Conservation (phyloP, 2,329 filamentous ascomycete genomes). For the Colletotrichum tamarilloi region DNA sequence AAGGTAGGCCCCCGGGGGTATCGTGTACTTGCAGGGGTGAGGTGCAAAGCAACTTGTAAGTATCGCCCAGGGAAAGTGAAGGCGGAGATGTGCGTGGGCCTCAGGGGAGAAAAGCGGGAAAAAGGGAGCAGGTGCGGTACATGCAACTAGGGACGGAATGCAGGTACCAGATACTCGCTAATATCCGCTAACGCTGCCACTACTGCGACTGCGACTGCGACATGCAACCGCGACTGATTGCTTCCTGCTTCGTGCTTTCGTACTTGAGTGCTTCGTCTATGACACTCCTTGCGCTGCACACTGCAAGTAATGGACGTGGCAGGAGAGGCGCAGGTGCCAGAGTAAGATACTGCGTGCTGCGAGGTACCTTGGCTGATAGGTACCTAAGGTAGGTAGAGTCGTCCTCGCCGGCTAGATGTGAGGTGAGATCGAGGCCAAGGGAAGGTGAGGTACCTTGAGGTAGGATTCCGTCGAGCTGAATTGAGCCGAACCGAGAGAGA, state of each 20-base stretch:
- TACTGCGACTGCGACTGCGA: conserved; percentile 8
- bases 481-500: not conserved
- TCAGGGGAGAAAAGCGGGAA: conserved; percentile 24
- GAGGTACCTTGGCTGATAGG: not conserved
- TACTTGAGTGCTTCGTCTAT: not conserved
- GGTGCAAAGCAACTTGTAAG: conserved; percentile 30
- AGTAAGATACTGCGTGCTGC: not conserved
- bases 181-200: conserved; percentile 32
- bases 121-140: conserved; percentile 30
- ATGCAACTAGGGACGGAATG: conserved; percentile 29
- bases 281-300: not conserved
- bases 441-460: too few relatives aligned
- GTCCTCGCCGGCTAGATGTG: not conserved
- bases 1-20: conserved; percentile 20
- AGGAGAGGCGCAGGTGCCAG: conserved; percentile 1
- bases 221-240: conserved; percentile 12
- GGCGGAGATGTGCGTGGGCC: conserved; percentile 35
- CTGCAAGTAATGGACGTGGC: not conserved
- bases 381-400: not conserved
- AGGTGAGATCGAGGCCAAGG: conserved; percentile 1
- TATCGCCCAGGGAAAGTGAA: conserved; percentile 30
- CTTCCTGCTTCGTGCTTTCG: not conserved
- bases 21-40: conserved; percentile 34
- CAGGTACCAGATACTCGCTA: conserved; percentile 34
- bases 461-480: not conserved